Evolutionary conservation across 495 filamentous ascomycete species (phyloP).

Genomic region (Neurospora tetrasperma): DNA sequence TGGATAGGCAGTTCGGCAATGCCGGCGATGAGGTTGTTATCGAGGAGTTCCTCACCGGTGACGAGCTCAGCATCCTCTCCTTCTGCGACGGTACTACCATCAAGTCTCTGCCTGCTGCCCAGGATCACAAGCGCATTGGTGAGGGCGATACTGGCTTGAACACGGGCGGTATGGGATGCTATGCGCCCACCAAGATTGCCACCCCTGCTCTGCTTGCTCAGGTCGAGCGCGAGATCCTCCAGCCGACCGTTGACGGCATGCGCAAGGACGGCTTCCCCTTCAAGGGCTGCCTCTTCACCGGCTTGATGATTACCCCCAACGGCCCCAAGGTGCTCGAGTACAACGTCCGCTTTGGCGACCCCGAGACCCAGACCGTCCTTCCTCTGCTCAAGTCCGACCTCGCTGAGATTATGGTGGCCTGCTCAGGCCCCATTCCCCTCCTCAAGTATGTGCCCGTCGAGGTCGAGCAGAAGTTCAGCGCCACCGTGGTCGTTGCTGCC

Average conservation of each 20-base stretch:
- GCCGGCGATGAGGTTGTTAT: constrained; percentile 93
- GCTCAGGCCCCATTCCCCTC: constrained; percentile 60
- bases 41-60: constrained; percentile 85
- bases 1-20: constrained; percentile 72
- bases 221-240: constrained; percentile 71
- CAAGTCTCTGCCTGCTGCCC: constrained; percentile 76
- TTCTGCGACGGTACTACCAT: constrained; percentile 88
- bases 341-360: constrained; percentile 93
- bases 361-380: constrained; percentile 88
- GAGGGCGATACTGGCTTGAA: constrained; percentile 90
- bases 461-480: constrained; percentile 57
- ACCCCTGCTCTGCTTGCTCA: constrained; percentile 62
- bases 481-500: constrained; percentile 87
- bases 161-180: constrained; percentile 97
- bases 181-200: constrained; percentile 80
- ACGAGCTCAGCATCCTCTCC: constrained; percentile 83
- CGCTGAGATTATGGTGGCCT: constrained; percentile 83
- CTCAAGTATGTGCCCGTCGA: constrained; percentile 62
- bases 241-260: constrained; percentile 88
- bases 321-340: constrained; percentile 89
- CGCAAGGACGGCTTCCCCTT: constrained; percentile 69
- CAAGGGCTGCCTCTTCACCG: constrained; percentile 83
- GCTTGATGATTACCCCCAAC: constrained; percentile 83
- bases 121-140: constrained; percentile 91
- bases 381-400: constrained; percentile 81